Evolutionary conservation across 306 rosid genomes (phyloP), one percentile per base, ranked within the genome.

Genomic region (Cicer cuneatum): DNA sequence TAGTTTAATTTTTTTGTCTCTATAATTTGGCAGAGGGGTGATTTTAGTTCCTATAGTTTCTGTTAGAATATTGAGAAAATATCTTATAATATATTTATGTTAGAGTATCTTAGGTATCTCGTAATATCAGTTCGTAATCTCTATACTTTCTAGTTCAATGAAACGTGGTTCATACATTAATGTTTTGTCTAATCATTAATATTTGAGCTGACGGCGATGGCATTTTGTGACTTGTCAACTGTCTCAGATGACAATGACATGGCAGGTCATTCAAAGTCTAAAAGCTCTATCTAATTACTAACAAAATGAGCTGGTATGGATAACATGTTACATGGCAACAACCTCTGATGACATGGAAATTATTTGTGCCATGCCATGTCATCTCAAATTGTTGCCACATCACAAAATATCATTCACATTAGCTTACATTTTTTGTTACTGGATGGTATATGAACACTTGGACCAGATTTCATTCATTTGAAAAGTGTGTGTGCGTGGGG

Each of bases 321-420:
- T 29, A 10, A 33, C 19, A 35, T 58, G 39, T 11, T 56, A 56
- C 62, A 56, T 56, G 38, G 29, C 64, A 33, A n/a, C 45, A n/a
- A 12, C 11, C 46, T n/a, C 42, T 6, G 39, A 60, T 59, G 41
- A 33, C 66, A 15, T 39, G 46, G 24, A 16, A 39, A 38, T 38
- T 7, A 13, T 61, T 61, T 62, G 51, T 63, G 35, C 8, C 24
- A 38, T 61, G 67, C 46, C 51, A 64, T 64, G 37, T 41, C 51
- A 64, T 41, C 51, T 40, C 69, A 64, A 64, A 33, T 64, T 64
- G 15, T 16, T 64, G 51, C 51, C 7, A 42, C 37, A 63, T 40
- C 9, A 39, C 49, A 15, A 40, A 41, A 40, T 62, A 63, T 37
- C 14, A 10, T 63, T 19, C 49, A 40, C 5, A 8, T 14, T 42